Percentiles rank a stretch among this genome's conserved stretches.
Evolutionary conservation across 257 asterid species (phyloP).

Genomic region (Catharanthus roseus): DNA sequence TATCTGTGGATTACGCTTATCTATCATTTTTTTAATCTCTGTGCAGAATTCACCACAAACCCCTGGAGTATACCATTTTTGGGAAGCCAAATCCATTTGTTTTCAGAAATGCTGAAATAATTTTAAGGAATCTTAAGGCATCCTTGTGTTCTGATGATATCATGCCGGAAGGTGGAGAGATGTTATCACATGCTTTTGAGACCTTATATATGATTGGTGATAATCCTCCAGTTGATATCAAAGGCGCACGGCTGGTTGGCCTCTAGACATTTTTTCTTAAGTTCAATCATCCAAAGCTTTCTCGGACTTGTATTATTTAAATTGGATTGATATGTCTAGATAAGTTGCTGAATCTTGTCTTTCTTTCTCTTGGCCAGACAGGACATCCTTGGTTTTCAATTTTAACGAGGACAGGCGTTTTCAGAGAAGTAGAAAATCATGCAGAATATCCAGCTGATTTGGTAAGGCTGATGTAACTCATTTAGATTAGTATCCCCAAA

Average conservation of each 20-base stretch:
- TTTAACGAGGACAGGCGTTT: slow-evolving; percentile 65
- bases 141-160: slow-evolving; percentile 15
- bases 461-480: slow-evolving; percentile 26
- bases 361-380: slow-evolving; percentile 34
- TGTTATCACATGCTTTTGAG: slow-evolving; percentile 27
- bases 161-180: slow-evolving; percentile 15
- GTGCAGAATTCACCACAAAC: slow-evolving; percentile 49
- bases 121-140: slow-evolving; percentile 31
- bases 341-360: slow-evolving; percentile 1
- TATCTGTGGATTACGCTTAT: neutral
- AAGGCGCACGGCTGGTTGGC: slow-evolving; percentile 50
- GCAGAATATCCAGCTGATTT: slow-evolving; percentile 52
- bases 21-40: neutral
- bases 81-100: slow-evolving; percentile 70
- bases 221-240: slow-evolving; percentile 57
- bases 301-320: neutral
- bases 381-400: slow-evolving; percentile 69
- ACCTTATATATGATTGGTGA: slow-evolving; percentile 65
- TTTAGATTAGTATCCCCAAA: neutral
- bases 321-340: neutral
- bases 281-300: neutral
- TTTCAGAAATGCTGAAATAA: slow-evolving; percentile 47
- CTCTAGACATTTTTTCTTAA: neutral
- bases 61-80: slow-evolving; percentile 44
- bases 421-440: slow-evolving; percentile 47